Conservation (phyloP, 140 eudicot species). For the Flaveria floridana region DNA sequence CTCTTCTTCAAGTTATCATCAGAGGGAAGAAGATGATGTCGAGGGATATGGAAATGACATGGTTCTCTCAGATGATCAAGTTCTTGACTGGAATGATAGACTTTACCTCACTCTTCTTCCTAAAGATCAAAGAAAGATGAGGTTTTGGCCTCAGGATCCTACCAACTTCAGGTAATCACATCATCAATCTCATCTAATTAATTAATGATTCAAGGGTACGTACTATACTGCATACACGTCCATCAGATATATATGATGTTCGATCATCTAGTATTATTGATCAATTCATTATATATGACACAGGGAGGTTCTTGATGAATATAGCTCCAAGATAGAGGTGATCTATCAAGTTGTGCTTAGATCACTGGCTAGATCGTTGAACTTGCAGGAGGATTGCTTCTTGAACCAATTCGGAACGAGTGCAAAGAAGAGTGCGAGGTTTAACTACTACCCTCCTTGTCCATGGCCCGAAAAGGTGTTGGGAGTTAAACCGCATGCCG, state of each 20-base stretch:
- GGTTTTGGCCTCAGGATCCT: slow-evolving; percentile 66
- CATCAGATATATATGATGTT: too few relatives aligned
- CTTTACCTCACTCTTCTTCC: slow-evolving; percentile 51
- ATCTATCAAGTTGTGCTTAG: slow-evolving; percentile 36
- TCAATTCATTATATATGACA: too few relatives aligned
- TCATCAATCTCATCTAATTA: background rate
- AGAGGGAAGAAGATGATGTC: slow-evolving; percentile 38
- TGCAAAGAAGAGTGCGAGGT: slow-evolving; percentile 38
- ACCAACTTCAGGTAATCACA: slow-evolving; percentile 43
- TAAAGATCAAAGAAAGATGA: slow-evolving; percentile 36
- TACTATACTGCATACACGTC: too few relatives aligned
- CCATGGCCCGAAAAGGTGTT: slow-evolving; percentile 55
- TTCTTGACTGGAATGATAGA: slow-evolving; percentile 71
- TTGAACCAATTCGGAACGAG: slow-evolving; percentile 48
- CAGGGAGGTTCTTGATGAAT: slow-evolving; percentile 48
- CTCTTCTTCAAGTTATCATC: slow-evolving; percentile 47
- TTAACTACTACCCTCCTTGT: slow-evolving; percentile 62
- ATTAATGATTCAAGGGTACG: background rate
- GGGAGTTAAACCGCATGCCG: slow-evolving; percentile 56
- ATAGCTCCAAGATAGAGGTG: slow-evolving; percentile 30
- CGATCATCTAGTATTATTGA: too few relatives aligned
- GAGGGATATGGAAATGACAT: slow-evolving; percentile 71
- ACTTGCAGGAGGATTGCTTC: slow-evolving; percentile 51
- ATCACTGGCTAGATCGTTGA: slow-evolving; percentile 49
- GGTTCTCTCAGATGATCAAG: slow-evolving; percentile 44